phyloP scores from a whole-genome alignment of 257 asterid genomes.

The Capsicum chinense region DNA sequence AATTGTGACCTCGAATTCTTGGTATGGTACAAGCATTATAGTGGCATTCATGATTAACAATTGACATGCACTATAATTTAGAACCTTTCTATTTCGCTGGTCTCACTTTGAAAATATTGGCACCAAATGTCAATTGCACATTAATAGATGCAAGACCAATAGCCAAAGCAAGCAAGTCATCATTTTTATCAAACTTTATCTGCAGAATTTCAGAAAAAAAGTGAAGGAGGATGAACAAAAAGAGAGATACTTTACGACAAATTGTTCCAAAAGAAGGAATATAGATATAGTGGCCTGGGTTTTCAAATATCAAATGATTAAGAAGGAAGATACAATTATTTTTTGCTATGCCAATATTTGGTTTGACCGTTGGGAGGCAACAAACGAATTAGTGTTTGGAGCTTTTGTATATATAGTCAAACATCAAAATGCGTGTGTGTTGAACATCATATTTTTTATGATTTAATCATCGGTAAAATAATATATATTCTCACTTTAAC shows the following conservation, averaged over 20 bases:
- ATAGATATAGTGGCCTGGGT: conserved; percentile 7
- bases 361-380: conserved; percentile 28
- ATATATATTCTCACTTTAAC: not conserved
- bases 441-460: not conserved
- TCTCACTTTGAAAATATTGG: not conserved
- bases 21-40: not conserved
- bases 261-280: conserved; percentile 8
- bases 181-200: not conserved
- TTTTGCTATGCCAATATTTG: not conserved
- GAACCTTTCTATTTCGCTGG: not conserved
- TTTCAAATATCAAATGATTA: conserved; percentile 23
- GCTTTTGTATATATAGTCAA: conserved; percentile 6
- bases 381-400: not conserved
- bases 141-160: conserved; percentile 26
- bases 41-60: conserved; percentile 20
- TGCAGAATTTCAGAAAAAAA: conserved; percentile 11
- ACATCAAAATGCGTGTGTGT: not conserved
- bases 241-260: conserved; percentile 24
- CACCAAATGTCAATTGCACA: conserved; percentile 25
- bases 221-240: not conserved
- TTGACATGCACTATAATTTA: conserved; percentile 17
- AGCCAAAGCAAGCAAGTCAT: not conserved
- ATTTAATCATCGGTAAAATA: not conserved
- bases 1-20: not conserved
- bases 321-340: not conserved